Evolutionary conservation across 257 asterid genomes (phyloP).

Genomic region (Solanum chiquidenum): DNA sequence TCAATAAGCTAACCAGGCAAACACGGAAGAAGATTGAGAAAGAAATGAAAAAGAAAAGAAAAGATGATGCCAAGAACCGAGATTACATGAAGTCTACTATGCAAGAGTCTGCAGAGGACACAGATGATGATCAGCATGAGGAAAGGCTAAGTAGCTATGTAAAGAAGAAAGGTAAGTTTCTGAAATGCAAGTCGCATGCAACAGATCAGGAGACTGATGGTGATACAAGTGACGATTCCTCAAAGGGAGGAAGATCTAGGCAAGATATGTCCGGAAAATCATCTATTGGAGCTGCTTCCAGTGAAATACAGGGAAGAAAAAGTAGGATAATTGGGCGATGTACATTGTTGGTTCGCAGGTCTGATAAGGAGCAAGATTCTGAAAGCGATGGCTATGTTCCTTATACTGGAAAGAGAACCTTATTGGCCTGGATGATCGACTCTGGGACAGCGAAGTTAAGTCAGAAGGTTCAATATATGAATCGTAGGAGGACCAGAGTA

Average conservation of each 20-base stretch:
- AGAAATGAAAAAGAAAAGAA: constrained; percentile 68
- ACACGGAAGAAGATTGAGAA: constrained; percentile 80
- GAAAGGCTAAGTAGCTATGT: constrained; percentile 35
- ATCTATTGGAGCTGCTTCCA: constrained; percentile 15
- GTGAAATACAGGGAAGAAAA: constrained; percentile 49
- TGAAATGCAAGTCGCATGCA: constrained; percentile 22
- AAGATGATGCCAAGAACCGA: constrained; percentile 29
- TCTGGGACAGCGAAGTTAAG: constrained; percentile 55
- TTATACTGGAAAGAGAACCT: constrained; percentile 75
- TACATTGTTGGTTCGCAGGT: constrained; percentile 67
- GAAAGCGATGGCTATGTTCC: constrained; percentile 71
- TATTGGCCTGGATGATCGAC: constrained; percentile 85
- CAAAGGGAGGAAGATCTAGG: constrained; percentile 17
- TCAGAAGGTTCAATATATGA: constrained; percentile 91
- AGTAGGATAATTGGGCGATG: constrained; percentile 68
- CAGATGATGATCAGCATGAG: constrained; percentile 48
- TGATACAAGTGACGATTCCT: constrained; percentile 30
- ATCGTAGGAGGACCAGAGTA: constrained; percentile 55
- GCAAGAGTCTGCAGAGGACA: constrained; percentile 30
- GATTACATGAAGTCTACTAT: constrained; percentile 22
- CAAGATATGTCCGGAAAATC: constrained; percentile 27
- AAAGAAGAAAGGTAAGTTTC: constrained; percentile 38
- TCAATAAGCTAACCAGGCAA: constrained; percentile 80
- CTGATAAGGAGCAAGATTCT: constrained; percentile 45
- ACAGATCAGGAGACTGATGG: constrained; percentile 28